phyloP scores from a whole-genome alignment of 2,329 filamentous ascomycete species.

The Xylaria sp. region DNA sequence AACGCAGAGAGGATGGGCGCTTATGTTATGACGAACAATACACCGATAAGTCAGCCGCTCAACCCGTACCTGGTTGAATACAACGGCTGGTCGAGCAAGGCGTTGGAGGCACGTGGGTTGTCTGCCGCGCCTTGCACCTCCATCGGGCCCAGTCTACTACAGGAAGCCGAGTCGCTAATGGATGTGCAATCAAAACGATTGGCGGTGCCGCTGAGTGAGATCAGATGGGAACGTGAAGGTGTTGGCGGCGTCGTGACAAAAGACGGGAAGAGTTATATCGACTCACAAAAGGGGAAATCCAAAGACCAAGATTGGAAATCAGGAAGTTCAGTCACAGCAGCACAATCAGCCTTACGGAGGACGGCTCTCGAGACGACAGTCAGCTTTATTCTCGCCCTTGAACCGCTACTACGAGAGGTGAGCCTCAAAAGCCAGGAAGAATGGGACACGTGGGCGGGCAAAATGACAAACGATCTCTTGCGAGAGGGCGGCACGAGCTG shows the following conservation, averaged over 20 bases:
- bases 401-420: slow-evolving; percentile 81
- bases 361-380: slow-evolving; percentile 85
- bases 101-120: slow-evolving; percentile 76
- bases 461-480: slow-evolving; percentile 86
- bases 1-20: slow-evolving; percentile 77
- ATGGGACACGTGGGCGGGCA: slow-evolving; percentile 89
- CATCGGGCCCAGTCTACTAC: slow-evolving; percentile 79
- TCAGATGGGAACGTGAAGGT: slow-evolving; percentile 86
- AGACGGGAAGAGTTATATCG: slow-evolving; percentile 68
- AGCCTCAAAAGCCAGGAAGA: slow-evolving; percentile 90
- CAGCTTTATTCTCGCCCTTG: slow-evolving; percentile 85
- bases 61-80: slow-evolving; percentile 86
- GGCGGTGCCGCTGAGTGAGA: slow-evolving; percentile 85
- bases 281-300: slow-evolving; percentile 61
- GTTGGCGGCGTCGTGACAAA: slow-evolving; percentile 71
- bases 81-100: slow-evolving; percentile 82
- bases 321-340: slow-evolving; percentile 68
- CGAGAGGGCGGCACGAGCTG: slow-evolving; percentile 80
- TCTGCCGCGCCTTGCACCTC: slow-evolving; percentile 80
- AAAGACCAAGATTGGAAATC: slow-evolving; percentile 49
- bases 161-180: slow-evolving; percentile 77
- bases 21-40: slow-evolving; percentile 84
- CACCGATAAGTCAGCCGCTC: slow-evolving; percentile 80
- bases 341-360: slow-evolving; percentile 77
- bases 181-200: slow-evolving; percentile 79